Evolutionary conservation across 73 alveolate genomes (phyloP), one percentile per base, ranked within the genome.

Genomic region (Paramecium biaurelia): DNA sequence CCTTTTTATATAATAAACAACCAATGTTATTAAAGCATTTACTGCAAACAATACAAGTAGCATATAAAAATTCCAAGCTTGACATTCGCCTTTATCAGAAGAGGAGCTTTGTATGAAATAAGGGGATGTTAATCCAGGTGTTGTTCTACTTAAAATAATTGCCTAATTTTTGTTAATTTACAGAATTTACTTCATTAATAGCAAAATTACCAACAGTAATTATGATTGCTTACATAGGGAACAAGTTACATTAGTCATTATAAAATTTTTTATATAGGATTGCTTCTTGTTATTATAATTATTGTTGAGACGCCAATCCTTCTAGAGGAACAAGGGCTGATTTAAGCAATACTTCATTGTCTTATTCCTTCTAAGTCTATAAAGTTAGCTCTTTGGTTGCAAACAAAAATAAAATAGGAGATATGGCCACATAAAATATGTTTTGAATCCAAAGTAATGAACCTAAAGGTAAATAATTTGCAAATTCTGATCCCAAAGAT

Each of bases 21-120:
- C 15, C n/a, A 72, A 10, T 4, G 86, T 72, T 28, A 72, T 72
- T 1, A 38, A 4, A 15, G 34, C 15, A 38, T 35, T 35, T 9
- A 72, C 58, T 20, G 59, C 35, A 9, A 72, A 34, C 9, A 72
- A 72, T 5, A 72, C 12, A 4, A 72, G 32, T 23, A 72, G 9
- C 86, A 72, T 72, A 72, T 72, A 72, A 10, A 35, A 72, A 35
- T 72, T 63, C 84, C 84, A 63, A 30, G 84, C 49, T 3, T 26
- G 1, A 63, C 84, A 63, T 23, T 63, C 28, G 12, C 11, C 47
- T 63, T 21, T 21, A n/a, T n/a, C n/a, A n/a, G n/a, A n/a, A n/a
- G n/a, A n/a, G n/a, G n/a, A n/a, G n/a, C n/a, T n/a, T n/a, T n/a
- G n/a, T n/a, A n/a, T n/a, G n/a, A n/a, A 63, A 63, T 63, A 63